Evolutionary conservation across 1,284 basidiomycete species (phyloP).

Genomic region (Bjerkandera adusta): DNA sequence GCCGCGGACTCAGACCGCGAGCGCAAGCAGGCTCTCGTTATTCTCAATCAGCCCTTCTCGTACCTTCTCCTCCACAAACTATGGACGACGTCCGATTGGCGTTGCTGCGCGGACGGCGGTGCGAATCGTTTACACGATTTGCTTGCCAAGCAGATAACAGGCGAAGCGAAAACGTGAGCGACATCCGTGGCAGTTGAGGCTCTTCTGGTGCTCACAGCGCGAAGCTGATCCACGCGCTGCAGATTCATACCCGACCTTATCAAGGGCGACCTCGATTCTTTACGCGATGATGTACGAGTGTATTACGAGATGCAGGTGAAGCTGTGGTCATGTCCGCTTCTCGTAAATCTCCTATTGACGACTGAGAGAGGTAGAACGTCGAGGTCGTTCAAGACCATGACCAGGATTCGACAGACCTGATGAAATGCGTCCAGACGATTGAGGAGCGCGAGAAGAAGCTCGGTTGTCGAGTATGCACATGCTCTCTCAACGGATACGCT

Average conservation of each 20-base stretch:
- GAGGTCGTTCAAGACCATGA: conserved; percentile 64
- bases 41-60: conserved; percentile 88
- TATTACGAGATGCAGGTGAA: conserved; percentile 66
- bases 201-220: not conserved
- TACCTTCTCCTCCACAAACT: conserved; percentile 57
- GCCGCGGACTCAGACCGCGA: conserved; percentile 10
- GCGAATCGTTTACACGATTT: conserved; percentile 85
- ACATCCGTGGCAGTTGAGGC: not conserved
- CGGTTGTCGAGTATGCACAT: conserved; percentile 32
- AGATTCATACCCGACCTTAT: conserved; percentile 84
- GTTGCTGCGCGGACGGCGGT: conserved; percentile 90
- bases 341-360: no score
- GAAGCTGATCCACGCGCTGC: not conserved
- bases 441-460: conserved; percentile 48
- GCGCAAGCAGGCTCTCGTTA: conserved; percentile 60
- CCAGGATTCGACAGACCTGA: conserved; percentile 90
- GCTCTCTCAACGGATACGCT: not conserved
- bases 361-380: conserved; percentile 53
- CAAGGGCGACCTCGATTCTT: conserved; percentile 92
- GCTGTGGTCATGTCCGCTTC: no score
- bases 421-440: conserved; percentile 82
- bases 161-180: conserved; percentile 27
- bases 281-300: conserved; percentile 68
- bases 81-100: conserved; percentile 68
- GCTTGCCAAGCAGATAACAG: conserved; percentile 30